phyloP scores from a whole-genome alignment of 345 rosid species.

The Sisymbrium irio region DNA sequence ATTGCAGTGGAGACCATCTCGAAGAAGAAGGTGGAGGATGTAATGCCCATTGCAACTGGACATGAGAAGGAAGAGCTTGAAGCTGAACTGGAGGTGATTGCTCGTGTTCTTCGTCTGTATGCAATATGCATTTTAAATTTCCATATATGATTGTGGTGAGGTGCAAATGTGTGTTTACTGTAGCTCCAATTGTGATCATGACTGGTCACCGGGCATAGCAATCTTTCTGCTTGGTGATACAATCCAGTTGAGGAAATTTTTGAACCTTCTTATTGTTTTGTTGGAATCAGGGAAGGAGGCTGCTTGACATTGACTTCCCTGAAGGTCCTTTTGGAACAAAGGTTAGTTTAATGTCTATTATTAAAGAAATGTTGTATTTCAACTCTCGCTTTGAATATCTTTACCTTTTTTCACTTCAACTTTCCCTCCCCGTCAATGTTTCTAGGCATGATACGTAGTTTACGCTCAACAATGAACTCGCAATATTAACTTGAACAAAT shows the following conservation, averaged over 20 bases:
- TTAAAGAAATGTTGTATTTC: background rate
- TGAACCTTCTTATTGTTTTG: background rate
- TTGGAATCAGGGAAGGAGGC: constrained; percentile 56
- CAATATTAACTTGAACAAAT: background rate
- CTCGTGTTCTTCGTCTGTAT: background rate
- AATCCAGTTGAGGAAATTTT: background rate
- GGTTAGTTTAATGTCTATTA: constrained; percentile 45
- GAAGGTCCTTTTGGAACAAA: constrained; percentile 91
- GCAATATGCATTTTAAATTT: background rate
- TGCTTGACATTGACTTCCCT: constrained; percentile 70
- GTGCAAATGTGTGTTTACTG: background rate
- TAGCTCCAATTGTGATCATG: background rate
- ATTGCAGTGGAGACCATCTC: constrained; percentile 43
- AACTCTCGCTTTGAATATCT: background rate
- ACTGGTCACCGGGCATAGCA: background rate
- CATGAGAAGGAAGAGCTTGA: constrained; percentile 88
- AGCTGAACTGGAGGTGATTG: constrained; percentile 63
- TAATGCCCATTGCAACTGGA: constrained; percentile 90
- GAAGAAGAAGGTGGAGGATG: constrained; percentile 68
- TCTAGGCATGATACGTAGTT: background rate
- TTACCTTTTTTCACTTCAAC: background rate
- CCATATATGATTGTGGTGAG: background rate
- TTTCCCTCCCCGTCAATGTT: background rate
- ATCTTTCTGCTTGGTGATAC: background rate
- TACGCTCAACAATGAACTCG: background rate